These are phyloP conservation scores for Aspergillus bombycis DNA, from an alignment of 2,329 filamentous ascomycete species.

Conservation along the genomic window DNA sequence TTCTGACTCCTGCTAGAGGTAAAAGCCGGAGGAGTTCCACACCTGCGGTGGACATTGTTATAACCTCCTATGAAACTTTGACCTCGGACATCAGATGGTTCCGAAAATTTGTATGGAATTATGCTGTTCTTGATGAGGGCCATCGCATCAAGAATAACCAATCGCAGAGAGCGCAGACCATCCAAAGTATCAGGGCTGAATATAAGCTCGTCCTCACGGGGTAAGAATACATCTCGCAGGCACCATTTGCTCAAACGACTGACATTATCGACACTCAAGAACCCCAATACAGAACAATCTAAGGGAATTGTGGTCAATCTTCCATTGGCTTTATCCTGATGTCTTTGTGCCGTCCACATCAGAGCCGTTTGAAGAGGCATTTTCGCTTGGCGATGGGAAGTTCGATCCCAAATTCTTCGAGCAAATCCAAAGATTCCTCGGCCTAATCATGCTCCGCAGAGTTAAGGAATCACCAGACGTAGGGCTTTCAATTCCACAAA, in stretches of 20 bases:
- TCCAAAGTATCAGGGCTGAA: conserved; percentile 51
- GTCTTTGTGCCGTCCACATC: conserved; percentile 57
- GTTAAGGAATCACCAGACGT: conserved; percentile 60
- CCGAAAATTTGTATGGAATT: conserved; percentile 55
- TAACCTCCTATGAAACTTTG: conserved; percentile 57
- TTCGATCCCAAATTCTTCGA: conserved; percentile 59
- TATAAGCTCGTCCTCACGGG: conserved; percentile 56
- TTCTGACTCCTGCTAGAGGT: conserved; percentile 11
- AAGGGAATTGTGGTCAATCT: conserved; percentile 59
- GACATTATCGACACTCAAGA: conserved; percentile 8
- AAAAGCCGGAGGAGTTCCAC: not conserved
- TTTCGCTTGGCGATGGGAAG: conserved; percentile 59
- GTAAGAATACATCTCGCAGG: conserved; percentile 11
- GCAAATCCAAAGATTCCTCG: conserved; percentile 55
- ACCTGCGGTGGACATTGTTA: conserved; percentile 33
- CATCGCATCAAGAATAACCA: conserved; percentile 57
- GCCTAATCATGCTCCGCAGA: conserved; percentile 62
- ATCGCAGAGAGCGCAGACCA: conserved; percentile 46
- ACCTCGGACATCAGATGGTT: conserved; percentile 53
- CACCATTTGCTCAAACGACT: not conserved
- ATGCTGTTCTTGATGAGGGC: conserved; percentile 58
- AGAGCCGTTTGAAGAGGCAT: conserved; percentile 57
- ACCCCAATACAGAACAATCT: conserved; percentile 65
- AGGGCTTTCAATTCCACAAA: conserved; percentile 57
- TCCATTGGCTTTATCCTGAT: conserved; percentile 63